A percentile compares a stretch with the other conserved stretches of the same genome.
Conservation (phyloP, 2,329 filamentous ascomycete genomes). For the Escovopsis sp. region DNA sequence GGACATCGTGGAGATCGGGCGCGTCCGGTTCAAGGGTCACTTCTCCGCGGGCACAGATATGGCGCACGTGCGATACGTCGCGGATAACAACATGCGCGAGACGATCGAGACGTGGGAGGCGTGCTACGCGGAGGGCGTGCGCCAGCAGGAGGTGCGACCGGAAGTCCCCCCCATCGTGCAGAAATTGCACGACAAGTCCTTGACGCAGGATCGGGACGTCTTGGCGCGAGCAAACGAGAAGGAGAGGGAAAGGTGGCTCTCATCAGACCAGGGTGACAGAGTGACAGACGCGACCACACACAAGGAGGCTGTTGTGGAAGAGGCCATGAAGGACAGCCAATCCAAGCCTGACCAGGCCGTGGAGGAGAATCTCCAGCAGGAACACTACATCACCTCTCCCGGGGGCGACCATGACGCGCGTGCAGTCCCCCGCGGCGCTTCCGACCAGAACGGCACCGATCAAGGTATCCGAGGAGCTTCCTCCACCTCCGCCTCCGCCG, state of each 20-base stretch:
- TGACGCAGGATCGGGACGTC: conserved; percentile 67
- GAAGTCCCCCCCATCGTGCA: conserved; percentile 60
- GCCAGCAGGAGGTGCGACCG: conserved; percentile 51
- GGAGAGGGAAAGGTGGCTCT: conserved; percentile 63
- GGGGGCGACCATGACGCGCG: conserved; percentile 16
- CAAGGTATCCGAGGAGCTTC: conserved; percentile 49
- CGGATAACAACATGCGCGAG: conserved; percentile 78
- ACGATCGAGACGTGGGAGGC: conserved; percentile 93
- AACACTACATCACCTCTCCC: conserved; percentile 17
- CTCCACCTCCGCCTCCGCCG: too few species aligned
- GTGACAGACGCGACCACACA: too few species aligned
- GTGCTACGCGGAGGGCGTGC: conserved; percentile 74
- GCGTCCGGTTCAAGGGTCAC: conserved; percentile 60
- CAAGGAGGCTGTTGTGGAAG: conserved; percentile 68
- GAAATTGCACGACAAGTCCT: conserved; percentile 64
- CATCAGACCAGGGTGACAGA: conserved; percentile 36
- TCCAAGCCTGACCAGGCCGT: conserved; percentile 16
- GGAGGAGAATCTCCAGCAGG: conserved; percentile 26
- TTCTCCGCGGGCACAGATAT: conserved; percentile 88
- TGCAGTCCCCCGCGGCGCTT: conserved; percentile 12
- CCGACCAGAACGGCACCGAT: conserved; percentile 26
- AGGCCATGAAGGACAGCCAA: conserved; percentile 21
- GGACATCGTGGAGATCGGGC: conserved; percentile 63
- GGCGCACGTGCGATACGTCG: conserved; percentile 68
- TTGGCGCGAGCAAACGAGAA: conserved; percentile 56